These are phyloP conservation scores for Elongisporangium anandrum DNA, from an alignment of 352 stramenopile species.

Conservation along the genomic window DNA sequence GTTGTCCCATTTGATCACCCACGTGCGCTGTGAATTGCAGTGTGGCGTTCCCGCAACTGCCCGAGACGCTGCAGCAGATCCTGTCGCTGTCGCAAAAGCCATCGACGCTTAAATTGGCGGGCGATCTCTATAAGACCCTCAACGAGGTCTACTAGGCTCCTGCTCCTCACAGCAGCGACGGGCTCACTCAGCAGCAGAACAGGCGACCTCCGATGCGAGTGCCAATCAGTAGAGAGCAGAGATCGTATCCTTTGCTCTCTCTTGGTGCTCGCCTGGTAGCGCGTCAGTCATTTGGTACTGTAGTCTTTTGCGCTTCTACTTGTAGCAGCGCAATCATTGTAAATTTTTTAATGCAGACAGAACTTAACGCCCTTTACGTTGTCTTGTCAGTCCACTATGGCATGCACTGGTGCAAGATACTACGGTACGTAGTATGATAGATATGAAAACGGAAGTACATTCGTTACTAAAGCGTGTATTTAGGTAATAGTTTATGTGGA, in stretches of 20 bases:
- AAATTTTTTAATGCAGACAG: not conserved
- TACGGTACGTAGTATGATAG: too few relatives aligned
- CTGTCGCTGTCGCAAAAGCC: constrained; percentile 52
- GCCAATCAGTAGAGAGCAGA: not conserved
- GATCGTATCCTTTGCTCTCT: not conserved
- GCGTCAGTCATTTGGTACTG: not conserved
- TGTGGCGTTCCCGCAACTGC: constrained; percentile 51
- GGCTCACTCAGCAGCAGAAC: not conserved
- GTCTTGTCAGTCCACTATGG: constrained; percentile 5
- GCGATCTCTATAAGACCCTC: constrained; percentile 61
- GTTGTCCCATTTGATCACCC: not conserved
- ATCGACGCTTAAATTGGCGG: constrained; percentile 69
- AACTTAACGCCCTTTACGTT: constrained; percentile 9
- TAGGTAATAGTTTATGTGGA: not conserved
- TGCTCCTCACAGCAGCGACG: not conserved
- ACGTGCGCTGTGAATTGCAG: constrained; percentile 11
- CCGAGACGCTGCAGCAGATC: constrained; percentile 55
- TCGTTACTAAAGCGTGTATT: not conserved
- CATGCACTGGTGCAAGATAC: too few relatives aligned
- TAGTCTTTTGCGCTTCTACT: not conserved
- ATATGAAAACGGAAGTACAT: too few relatives aligned
- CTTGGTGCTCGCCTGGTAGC: not conserved
- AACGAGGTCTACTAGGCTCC: constrained; percentile 34
- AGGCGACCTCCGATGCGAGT: not conserved
- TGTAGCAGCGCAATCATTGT: not conserved